Evolutionary conservation across 768 basidiomycete species (phyloP).

Genomic region (Tubosaeta sp.): DNA sequence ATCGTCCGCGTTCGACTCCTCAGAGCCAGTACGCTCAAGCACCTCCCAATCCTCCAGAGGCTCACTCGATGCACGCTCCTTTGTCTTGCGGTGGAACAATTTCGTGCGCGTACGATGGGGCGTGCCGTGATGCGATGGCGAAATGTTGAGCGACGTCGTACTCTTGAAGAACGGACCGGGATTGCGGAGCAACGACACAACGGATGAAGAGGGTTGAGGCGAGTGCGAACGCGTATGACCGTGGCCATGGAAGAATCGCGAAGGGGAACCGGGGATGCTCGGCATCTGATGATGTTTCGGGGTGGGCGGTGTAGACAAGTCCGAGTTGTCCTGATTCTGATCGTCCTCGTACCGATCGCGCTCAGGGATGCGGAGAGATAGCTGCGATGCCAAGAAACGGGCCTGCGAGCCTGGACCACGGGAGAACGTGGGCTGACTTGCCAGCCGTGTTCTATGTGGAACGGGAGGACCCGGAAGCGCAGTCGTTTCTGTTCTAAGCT

Average conservation of each 20-base stretch:
- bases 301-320: slow-evolving; percentile 29
- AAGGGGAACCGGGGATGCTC: slow-evolving; percentile 29
- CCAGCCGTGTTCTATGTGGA: slow-evolving; percentile 28
- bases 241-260: slow-evolving; percentile 27
- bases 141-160: slow-evolving; percentile 29
- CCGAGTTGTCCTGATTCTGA: slow-evolving; percentile 28
- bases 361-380: slow-evolving; percentile 32
- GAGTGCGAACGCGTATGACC: slow-evolving; percentile 29
- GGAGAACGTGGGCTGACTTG: slow-evolving; percentile 26
- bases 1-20: slow-evolving; percentile 22
- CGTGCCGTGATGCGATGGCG: slow-evolving; percentile 30
- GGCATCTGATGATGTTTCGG: slow-evolving; percentile 20
- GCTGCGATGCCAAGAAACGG: slow-evolving; percentile 31
- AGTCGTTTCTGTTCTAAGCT: slow-evolving; percentile 31
- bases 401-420: slow-evolving; percentile 27
- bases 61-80: slow-evolving; percentile 32
- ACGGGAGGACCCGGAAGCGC: slow-evolving; percentile 14
- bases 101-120: slow-evolving; percentile 28
- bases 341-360: slow-evolving; percentile 32
- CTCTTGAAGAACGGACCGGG: slow-evolving; percentile 35
- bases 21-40: slow-evolving; percentile 27
- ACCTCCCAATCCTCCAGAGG: slow-evolving; percentile 33
- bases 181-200: slow-evolving; percentile 32
- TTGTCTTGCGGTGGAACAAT: slow-evolving; percentile 33
- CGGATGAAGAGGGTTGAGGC: slow-evolving; percentile 32